Evolutionary conservation across 2,329 filamentous ascomycete genomes (phyloP).

Genomic region (Venturiaceae sp.): DNA sequence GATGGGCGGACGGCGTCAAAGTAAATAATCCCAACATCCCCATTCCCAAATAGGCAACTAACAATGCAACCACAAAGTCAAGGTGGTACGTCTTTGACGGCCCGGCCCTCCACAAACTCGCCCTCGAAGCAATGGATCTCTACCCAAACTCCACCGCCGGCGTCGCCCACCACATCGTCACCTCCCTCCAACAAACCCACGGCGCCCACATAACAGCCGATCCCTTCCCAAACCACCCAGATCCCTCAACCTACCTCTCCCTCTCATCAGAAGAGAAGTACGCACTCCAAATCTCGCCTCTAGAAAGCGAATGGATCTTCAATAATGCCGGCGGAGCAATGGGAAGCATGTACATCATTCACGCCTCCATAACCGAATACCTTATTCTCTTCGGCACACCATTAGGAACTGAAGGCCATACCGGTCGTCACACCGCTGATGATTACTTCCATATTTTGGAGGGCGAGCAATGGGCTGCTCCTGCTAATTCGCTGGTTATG

Average conservation of each 20-base stretch:
- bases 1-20: slow-evolving; percentile 2
- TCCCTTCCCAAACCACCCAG: slow-evolving; percentile 9
- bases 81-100: slow-evolving; percentile 66
- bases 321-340: slow-evolving; percentile 89
- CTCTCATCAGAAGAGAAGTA: neutral
- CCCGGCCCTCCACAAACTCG: slow-evolving; percentile 57
- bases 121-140: slow-evolving; percentile 52
- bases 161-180: slow-evolving; percentile 60
- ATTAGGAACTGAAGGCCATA: slow-evolving; percentile 79
- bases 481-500: slow-evolving; percentile 47
- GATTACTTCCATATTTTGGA: slow-evolving; percentile 90
- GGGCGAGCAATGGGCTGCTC: slow-evolving; percentile 69
- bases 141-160: slow-evolving; percentile 67
- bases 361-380: slow-evolving; percentile 83
- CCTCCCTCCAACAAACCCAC: slow-evolving; percentile 48
- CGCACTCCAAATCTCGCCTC: slow-evolving; percentile 13
- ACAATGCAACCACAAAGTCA: neutral
- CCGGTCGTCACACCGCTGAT: slow-evolving; percentile 80
- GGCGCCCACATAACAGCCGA: slow-evolving; percentile 6
- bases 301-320: slow-evolving; percentile 74
- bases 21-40: neutral
- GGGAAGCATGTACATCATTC: slow-evolving; percentile 85
- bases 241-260: neutral
- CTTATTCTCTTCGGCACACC: slow-evolving; percentile 81
- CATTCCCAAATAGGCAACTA: neutral